phyloP scores from a whole-genome alignment of 768 basidiomycete species.

The Pisolithus orientalis region DNA sequence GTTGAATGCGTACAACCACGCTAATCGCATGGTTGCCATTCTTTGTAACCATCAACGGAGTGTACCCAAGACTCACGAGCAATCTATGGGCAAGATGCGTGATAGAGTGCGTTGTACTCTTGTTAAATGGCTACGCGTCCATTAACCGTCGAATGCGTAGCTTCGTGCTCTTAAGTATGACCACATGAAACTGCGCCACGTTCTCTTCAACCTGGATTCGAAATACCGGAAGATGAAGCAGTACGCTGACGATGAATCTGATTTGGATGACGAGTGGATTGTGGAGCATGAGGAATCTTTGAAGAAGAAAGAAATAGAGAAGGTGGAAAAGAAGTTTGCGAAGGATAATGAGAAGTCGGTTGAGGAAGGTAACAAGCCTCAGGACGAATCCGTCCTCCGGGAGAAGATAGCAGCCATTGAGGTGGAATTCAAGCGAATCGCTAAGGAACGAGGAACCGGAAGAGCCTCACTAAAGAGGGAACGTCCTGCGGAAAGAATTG shows the following conservation, averaged over 20 bases:
- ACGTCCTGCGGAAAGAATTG: constrained; percentile 68
- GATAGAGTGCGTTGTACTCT: constrained; percentile 60
- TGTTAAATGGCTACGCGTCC: not conserved
- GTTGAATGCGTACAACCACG: constrained; percentile 93
- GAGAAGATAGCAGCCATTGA: constrained; percentile 67
- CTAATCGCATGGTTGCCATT: constrained; percentile 95
- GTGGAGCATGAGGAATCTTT: constrained; percentile 69
- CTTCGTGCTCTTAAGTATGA: constrained; percentile 90
- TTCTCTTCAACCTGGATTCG: constrained; percentile 69
- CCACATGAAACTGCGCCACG: constrained; percentile 92
- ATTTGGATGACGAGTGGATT: constrained; percentile 91
- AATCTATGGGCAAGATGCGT: constrained; percentile 90
- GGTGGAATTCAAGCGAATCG: constrained; percentile 67
- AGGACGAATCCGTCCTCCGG: constrained; percentile 56
- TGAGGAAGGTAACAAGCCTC: constrained; percentile 60
- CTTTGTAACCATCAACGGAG: constrained; percentile 98
- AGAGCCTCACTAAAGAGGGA: constrained; percentile 64
- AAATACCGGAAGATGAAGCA: constrained; percentile 79
- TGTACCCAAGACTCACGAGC: constrained; percentile 87
- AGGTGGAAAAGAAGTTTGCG: constrained; percentile 88
- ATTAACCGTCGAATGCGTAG: constrained; percentile 36
- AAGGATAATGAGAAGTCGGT: constrained; percentile 86
- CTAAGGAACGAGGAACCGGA: constrained; percentile 74
- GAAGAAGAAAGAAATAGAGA: constrained; percentile 81
- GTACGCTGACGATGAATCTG: constrained; percentile 81